Base-by-base conservation (phyloP, 208 protist species). In the Trichomonas vaginalis region DNA sequence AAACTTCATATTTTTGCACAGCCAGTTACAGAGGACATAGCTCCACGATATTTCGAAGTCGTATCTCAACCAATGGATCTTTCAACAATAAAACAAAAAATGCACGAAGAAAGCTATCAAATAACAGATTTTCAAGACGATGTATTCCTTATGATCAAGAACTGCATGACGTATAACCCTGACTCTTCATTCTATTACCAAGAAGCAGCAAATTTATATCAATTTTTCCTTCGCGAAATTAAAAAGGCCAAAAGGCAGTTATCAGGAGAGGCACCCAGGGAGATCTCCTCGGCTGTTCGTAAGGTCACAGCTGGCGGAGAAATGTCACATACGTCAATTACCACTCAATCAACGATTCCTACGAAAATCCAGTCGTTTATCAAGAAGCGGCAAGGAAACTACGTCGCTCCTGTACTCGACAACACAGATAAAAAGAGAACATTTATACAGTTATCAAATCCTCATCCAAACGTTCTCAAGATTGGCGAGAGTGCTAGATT, bases 91-190 rank as follows among this genome's bases (percentile, higher is more conserved):
- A 95, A 95, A 70, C 6, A 40, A 40, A 95, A 95, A 32, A 32
- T 95, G 9, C 46, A 95, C 47, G 49, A 95, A 21, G 46, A 95
- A 10, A 23, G 70, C 6, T 95, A 95, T 70, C 46, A 95, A 70
- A 6, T 79, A 40, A 40, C 48, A 70, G 42, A 95, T 27, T 95
- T 95, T 70, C 4, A n/a, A 21, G 49, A 95, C 70, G 88, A 95
- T 79, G 39, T 95, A 32, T 39, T 37, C 9, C 27, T 95, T 2
- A 95, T 95, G 88, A 42, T 95, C n/a, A 95, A 40, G 4, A 95
- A 95, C 51, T 95, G 88, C 27, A 40, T 79, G 6, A 95, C 49
- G 32, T 95, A 95, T 46, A 95, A 95, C 40, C 79, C 79, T 45
- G n/a, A 86, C 15, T 39, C 79, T 0, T 39, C 79, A 45, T 90